These are phyloP conservation scores for Sodiomyces alkalinus DNA, from an alignment of 2,329 filamentous ascomycete species.

Conservation along the genomic window DNA sequence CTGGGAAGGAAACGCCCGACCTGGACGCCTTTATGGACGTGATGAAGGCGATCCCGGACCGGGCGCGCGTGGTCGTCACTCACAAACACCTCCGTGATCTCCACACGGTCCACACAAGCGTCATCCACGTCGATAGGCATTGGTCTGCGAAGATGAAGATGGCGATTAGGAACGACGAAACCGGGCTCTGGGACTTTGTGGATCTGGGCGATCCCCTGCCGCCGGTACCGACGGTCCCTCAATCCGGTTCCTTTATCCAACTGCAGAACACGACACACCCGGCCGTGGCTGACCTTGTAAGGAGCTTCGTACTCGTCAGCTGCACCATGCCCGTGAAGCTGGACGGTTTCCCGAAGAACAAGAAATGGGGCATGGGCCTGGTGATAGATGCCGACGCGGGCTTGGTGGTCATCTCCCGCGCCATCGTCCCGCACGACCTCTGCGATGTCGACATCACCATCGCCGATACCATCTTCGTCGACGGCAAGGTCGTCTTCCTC, in stretches of 20 bases:
- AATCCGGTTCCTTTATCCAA: conserved; percentile 81
- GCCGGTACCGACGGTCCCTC: conserved; percentile 52
- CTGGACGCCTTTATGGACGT: conserved; percentile 82
- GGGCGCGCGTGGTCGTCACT: conserved; percentile 74
- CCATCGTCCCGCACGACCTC: conserved; percentile 89
- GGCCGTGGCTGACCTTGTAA: conserved; percentile 82
- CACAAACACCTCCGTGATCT: conserved; percentile 93
- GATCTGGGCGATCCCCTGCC: conserved; percentile 73
- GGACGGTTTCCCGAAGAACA: conserved; percentile 90
- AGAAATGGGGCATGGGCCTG: conserved; percentile 88
- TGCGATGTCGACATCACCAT: conserved; percentile 95
- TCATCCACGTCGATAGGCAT: conserved; percentile 85
- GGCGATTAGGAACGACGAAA: conserved; percentile 76
- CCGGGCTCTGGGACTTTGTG: conserved; percentile 87
- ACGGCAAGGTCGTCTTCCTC: conserved; percentile 87
- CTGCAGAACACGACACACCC: conserved; percentile 78
- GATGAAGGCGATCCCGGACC: conserved; percentile 72
- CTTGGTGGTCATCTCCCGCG: conserved; percentile 82
- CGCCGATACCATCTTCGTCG: conserved; percentile 87
- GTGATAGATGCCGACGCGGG: conserved; percentile 97
- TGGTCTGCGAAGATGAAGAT: conserved; percentile 94
- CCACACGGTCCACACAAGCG: conserved; percentile 84
- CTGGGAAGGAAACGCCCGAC: conserved; percentile 82
- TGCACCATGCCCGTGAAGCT: conserved; percentile 92
- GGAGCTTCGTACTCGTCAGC: conserved; percentile 86